These are phyloP conservation scores for Fraxinus platypoda DNA, from an alignment of 305 asterid genomes.

Conservation along the genomic window DNA sequence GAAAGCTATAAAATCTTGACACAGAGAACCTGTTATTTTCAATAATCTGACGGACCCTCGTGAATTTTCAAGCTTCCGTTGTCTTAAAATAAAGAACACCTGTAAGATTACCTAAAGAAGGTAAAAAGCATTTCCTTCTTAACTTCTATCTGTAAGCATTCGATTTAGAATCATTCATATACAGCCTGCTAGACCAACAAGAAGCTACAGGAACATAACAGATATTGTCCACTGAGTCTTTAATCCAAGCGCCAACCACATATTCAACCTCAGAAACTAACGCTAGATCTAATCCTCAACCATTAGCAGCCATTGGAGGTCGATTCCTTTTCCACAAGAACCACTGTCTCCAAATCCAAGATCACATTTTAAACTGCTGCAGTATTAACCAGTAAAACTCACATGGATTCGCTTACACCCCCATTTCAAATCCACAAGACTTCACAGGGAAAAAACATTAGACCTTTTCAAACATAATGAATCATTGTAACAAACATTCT, in stretches of 20 bases:
- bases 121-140: background rate
- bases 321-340: background rate
- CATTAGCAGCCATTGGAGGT: background rate
- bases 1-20: background rate
- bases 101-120: background rate
- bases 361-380: background rate
- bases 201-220: background rate
- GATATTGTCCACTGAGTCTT: background rate
- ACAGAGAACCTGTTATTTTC: background rate
- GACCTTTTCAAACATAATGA: background rate
- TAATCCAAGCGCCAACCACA: background rate
- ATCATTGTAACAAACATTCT: background rate
- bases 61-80: background rate
- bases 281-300: background rate
- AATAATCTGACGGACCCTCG: background rate
- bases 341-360: conserved; percentile 1
- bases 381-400: background rate
- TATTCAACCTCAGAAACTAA: background rate
- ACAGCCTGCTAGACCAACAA: background rate
- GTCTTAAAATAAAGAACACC: background rate
- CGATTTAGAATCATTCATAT: background rate
- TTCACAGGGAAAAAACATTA: background rate
- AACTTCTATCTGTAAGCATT: background rate
- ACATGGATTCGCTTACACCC: background rate
- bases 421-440: background rate